Base-by-base conservation (phyloP, 495 filamentous ascomycete genomes). In the Pseudoneurospora amorphoporcata region DNA sequence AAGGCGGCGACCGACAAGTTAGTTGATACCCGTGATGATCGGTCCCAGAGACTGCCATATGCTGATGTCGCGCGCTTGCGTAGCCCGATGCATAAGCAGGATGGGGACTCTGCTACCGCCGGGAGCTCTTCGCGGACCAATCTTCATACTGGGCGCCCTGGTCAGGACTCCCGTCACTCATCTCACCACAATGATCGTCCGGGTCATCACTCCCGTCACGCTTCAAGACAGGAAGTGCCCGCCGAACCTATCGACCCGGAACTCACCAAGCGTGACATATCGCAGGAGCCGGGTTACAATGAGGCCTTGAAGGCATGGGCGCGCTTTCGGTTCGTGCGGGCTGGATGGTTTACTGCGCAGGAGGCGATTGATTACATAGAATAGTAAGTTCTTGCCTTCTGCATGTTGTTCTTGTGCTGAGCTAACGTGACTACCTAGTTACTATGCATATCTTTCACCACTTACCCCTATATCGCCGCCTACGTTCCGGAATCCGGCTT, bases 281-380 rank as follows among this genome's bases (percentile, higher is more conserved):
- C 77, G 3, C 29, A 72, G 42, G 86, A 87, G 40, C 83, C 81
- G 8, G 86, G 86, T n/a, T 87, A 87, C 73, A 79, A 83, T 41
- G 89, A 92, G 73, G 93, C 93, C 7, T 79, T 97, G 70, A 91
- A 90, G 75, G 92, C 92, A 10, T 99, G 95, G 95, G 90, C 91
- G 10, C 87, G 92, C 75, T 90, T 96, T 76, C 89, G 94, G 71
- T 98, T 98, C 80, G 95, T 98, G 23, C 91, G 93, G 69, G 94
- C 93, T 8, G 95, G 95, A 29, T 99, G 95, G 95, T 94, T 99
- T 76, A 97, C 94, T 0, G 93, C 95, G 2, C 88, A 90, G 75
- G 95, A 99, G 80, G 94, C 92, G 2, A 93, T 98, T 79, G 90
- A 88, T 38, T 99, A 98, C 78, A 92, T 99, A 75, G 90, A 92